Evolutionary conservation across 208 protist genomes (phyloP), one percentile per base, ranked within the genome.

Genomic region (Histomonas meleagridis): DNA sequence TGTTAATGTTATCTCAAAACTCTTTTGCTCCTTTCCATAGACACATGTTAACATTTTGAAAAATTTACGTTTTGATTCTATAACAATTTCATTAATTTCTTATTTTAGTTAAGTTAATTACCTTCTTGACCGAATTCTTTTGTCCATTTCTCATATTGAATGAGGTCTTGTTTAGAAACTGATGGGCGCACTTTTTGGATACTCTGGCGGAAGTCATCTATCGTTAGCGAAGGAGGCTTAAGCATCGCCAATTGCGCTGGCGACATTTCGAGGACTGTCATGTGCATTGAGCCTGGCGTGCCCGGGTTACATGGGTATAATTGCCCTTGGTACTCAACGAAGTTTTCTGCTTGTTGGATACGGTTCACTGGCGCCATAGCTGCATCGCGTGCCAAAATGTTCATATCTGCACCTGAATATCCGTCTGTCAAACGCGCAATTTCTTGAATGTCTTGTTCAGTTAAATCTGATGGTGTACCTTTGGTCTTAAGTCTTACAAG

Each of bases 361-460:
- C 46, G 51, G 18, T 46, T 46, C 51, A 86, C 46, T n/a, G 76
- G 40, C 9, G 46, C 40, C 93, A 94, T 94, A 21, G 93, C 1
- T 0, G 93, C 93, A 46, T 94, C 93, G n/a, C 90, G 65, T 26
- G 76, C 40, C 4, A 91, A 32, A 86, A 93, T 93, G 7, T 57
- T 91, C 28, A 94, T 91, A 93, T 94, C 93, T 65, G 91, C 53
- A 38, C 91, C 93, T 38, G 93, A 94, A 62, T 92, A 94, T 35
- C 78, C 48, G 16, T 93, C 92, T 38, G 93, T 94, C 55, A 72
- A 48, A 35, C 62, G 28, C 43, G 57, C 60, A 9, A 93, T 55
- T 26, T 43, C 49, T 7, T 43, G 14, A 18, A 90, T 51, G 4
- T 91, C 5, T 32, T 91, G 7, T 35, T 14, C 60, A 3, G 28